Percentiles rank a stretch among this genome's conserved stretches.
These are phyloP conservation scores for Petunia axillaris DNA, from an alignment of 257 asterid species.

Conservation along the genomic window DNA sequence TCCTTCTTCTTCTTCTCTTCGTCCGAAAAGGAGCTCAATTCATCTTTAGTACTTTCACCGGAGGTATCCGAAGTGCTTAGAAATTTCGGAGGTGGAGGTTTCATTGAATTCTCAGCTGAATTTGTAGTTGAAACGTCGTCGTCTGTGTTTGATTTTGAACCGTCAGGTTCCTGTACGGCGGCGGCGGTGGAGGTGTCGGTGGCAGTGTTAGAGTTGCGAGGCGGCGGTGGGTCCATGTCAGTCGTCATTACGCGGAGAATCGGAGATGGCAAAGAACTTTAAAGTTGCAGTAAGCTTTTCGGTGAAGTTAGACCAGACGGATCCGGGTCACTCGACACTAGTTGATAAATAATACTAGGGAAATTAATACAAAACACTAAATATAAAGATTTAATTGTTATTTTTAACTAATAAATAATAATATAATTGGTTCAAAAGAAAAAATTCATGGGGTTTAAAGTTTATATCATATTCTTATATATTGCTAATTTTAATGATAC, in stretches of 20 bases:
- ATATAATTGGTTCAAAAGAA: too few relatives aligned
- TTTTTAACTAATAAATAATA: too few relatives aligned
- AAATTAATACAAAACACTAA: too few relatives aligned
- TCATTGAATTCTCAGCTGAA: conserved; percentile 36
- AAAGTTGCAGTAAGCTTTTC: too few relatives aligned
- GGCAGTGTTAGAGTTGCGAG: conserved; percentile 43
- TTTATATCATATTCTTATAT: too few relatives aligned
- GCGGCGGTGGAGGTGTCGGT: conserved; percentile 20
- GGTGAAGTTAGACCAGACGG: background rate
- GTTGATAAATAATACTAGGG: too few relatives aligned
- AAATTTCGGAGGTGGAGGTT: conserved; percentile 50
- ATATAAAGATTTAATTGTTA: too few relatives aligned
- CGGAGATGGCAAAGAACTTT: background rate
- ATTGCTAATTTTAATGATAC: too few relatives aligned
- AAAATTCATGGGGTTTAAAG: too few relatives aligned
- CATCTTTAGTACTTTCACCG: conserved; percentile 27
- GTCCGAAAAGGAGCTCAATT: conserved; percentile 24
- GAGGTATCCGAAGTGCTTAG: conserved; percentile 31
- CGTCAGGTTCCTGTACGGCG: conserved; percentile 38
- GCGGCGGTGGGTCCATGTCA: conserved; percentile 76
- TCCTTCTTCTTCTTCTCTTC: conserved; percentile 35
- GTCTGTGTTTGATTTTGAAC: background rate
- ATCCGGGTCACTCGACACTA: background rate
- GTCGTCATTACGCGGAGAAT: conserved; percentile 42
- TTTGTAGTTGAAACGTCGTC: conserved; percentile 34